Evolutionary conservation across 176 grass and related monocot species (phyloP).

Genomic region (Bothriochloa decipiens): DNA sequence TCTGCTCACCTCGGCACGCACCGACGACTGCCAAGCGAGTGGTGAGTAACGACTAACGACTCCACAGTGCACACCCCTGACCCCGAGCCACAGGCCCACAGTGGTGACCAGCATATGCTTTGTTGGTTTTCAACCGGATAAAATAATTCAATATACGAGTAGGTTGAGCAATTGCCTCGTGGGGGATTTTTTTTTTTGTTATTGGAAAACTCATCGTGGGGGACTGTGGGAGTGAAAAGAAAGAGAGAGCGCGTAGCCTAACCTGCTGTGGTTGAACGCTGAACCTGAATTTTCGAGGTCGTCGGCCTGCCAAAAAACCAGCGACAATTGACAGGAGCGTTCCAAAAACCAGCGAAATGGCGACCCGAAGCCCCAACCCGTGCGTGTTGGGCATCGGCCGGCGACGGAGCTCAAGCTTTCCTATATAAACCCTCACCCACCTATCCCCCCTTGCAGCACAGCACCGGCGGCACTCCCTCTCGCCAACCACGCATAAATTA

Average conservation of each 20-base stretch:
- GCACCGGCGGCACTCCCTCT: conserved; percentile 9
- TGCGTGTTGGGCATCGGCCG: neutral
- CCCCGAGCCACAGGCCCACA: neutral
- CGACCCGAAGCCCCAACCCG: neutral
- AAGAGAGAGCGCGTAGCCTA: neutral
- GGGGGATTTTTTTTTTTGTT: neutral
- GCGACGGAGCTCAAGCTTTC: neutral
- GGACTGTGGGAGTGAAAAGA: neutral
- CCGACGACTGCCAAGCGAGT: no score
- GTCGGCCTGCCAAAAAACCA: neutral
- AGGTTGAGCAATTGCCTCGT: neutral
- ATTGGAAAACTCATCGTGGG: neutral
- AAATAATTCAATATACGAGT: neutral
- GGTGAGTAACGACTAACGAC: no score
- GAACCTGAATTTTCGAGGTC: conserved; percentile 12
- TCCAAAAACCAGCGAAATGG: neutral
- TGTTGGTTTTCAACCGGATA: no score
- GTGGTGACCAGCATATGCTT: neutral
- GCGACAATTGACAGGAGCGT: neutral
- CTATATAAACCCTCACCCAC: conserved; percentile 17
- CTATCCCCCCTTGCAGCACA: neutral
- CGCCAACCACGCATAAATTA: conserved; percentile 29
- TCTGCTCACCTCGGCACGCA: no score
- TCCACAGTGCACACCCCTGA: no score
- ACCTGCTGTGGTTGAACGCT: conserved; percentile 23